A percentile compares a stretch with the other conserved stretches of the same genome.
Evolutionary conservation across 1,284 basidiomycete species (phyloP).

Genomic region (Stereum hirsutum): DNA sequence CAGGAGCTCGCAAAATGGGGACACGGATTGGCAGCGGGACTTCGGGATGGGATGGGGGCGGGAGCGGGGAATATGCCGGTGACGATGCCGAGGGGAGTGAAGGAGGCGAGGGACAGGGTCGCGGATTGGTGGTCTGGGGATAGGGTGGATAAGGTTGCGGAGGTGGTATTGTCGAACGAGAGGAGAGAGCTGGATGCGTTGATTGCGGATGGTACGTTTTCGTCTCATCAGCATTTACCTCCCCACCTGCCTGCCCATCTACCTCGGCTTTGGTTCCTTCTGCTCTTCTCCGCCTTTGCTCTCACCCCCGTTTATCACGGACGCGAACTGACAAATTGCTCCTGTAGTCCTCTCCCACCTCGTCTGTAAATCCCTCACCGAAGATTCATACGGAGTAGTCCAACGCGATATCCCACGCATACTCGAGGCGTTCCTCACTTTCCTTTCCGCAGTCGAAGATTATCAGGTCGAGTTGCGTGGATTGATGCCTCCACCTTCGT

Average conservation of each 20-base stretch:
- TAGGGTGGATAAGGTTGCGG: slow-evolving; percentile 39
- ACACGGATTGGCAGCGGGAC: no score
- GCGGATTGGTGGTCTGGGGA: slow-evolving; percentile 56
- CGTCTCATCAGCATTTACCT: no score
- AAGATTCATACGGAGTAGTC: slow-evolving; percentile 76
- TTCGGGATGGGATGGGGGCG: no score
- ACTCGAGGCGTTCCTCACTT: slow-evolving; percentile 64
- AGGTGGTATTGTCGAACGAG: slow-evolving; percentile 44
- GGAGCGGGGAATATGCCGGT: no score
- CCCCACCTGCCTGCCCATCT: background rate
- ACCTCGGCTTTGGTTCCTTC: slow-evolving; percentile 3
- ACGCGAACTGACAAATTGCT: background rate
- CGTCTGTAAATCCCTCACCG: slow-evolving; percentile 62
- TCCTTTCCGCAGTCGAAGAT: slow-evolving; percentile 56
- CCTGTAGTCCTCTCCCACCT: slow-evolving; percentile 56
- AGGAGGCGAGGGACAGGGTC: no score
- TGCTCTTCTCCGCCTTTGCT: background rate
- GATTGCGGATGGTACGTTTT: slow-evolving; percentile 47
- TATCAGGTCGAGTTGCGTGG: slow-evolving; percentile 39
- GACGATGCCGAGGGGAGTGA: no score
- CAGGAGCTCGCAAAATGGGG: no score
- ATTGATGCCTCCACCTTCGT: slow-evolving; percentile 25
- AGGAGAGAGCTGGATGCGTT: slow-evolving; percentile 50
- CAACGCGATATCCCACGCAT: slow-evolving; percentile 78
- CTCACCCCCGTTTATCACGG: background rate